Base-by-base conservation (phyloP, 2,329 filamentous ascomycete genomes). In the Pestalotiopsis sp. region DNA sequence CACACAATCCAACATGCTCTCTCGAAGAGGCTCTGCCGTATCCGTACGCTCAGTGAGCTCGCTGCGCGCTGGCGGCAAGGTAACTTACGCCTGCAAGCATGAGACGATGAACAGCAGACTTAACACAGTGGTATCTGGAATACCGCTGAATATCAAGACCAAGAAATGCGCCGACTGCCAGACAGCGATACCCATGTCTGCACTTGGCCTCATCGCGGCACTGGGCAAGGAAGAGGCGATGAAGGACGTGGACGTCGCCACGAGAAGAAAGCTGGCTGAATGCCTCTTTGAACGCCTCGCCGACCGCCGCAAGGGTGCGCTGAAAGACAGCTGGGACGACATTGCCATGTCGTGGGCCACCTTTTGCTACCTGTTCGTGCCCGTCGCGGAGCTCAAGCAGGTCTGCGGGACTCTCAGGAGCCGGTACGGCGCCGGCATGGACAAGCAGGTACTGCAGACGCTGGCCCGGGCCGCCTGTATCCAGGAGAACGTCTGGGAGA, bases 111-210 rank as follows among this genome's bases (percentile, higher is more conserved):
- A 25, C 52, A 60, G 39, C 56, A 49, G 39, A 17, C 58, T 52
- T 52, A 64, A 64, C 56, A 59, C 57, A 4, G 49, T 60, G 36
- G 52, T 65, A 45, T 49, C 58, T 0, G 60, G 52, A 13, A 52
- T 64, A 11, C 63, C 63, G 31, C 41, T 64, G 6, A 52, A 58
- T 1, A 41, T 57, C n/a, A 68, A 68, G 56, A 65, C 62, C 23
- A 68, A 64, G 52, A 64, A 65, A n/a, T 68, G 67, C 49, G 36
- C 67, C 31, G 67, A 68, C 14, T 68, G 67, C 56, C 61, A 60
- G 20, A 60, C 62, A 17, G 49, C 38, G 61, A 68, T 62, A 38
- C 36, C 67, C 11, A 25, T 49, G 7, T 61, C 14, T 36, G 57
- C 63, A 25, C n/a, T 65, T 20, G 25, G 38, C 2, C 41, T 68